Evolutionary conservation across 2,329 filamentous ascomycete genomes (phyloP).

Genomic region (Myrmaecium sp.): DNA sequence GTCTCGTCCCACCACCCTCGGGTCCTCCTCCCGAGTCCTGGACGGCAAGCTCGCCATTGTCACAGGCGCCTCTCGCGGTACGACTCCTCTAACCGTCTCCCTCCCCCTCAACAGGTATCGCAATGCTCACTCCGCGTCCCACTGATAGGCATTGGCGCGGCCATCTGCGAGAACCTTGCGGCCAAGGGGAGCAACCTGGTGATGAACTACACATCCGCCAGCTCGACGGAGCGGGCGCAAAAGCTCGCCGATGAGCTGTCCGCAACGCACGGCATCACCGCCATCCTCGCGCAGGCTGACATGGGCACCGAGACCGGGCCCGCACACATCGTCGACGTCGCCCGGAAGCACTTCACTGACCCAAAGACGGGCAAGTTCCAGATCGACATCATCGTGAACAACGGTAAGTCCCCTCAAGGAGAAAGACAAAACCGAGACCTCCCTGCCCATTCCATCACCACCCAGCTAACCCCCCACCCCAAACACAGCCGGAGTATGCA

Average conservation of each 20-base stretch:
- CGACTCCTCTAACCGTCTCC: constrained; percentile 2
- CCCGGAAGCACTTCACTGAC: constrained; percentile 41
- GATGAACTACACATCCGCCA: constrained; percentile 54
- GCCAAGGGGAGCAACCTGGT: constrained; percentile 52
- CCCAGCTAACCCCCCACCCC: too few relatives aligned
- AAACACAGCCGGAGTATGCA: constrained; percentile 50
- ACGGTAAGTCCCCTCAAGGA: too few relatives aligned
- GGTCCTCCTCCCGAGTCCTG: too few relatives aligned
- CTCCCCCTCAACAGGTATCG: not conserved
- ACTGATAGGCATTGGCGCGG: constrained; percentile 51
- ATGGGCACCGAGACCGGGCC: constrained; percentile 46
- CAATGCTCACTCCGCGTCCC: constrained; percentile 2
- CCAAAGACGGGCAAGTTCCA: constrained; percentile 40
- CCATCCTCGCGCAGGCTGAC: constrained; percentile 52
- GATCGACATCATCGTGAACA: constrained; percentile 77
- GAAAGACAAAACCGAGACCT: too few relatives aligned
- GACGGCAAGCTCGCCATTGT: constrained; percentile 65
- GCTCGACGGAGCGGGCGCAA: constrained; percentile 34
- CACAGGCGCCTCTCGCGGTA: constrained; percentile 66
- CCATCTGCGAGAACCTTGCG: constrained; percentile 52
- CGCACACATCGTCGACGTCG: constrained; percentile 39
- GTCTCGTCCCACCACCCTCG: too few relatives aligned
- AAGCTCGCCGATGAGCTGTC: constrained; percentile 40
- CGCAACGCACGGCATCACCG: constrained; percentile 39
- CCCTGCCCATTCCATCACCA: too few relatives aligned